A percentile compares a stretch with the other conserved stretches of the same genome.
Evolutionary conservation across 2,329 filamentous ascomycete genomes (phyloP).

Genomic region (Calycina marina): DNA sequence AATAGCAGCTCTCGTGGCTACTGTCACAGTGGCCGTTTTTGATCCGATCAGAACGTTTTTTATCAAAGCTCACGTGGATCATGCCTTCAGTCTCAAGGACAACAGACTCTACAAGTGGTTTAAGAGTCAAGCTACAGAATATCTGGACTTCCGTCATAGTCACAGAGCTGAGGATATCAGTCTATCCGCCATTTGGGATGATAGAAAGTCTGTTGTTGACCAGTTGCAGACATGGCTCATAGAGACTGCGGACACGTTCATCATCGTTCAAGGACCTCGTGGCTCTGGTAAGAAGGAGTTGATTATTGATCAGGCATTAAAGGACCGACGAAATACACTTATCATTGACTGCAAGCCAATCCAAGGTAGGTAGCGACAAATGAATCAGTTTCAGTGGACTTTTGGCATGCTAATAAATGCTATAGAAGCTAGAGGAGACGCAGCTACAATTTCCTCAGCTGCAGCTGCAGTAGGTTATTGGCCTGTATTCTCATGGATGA

Average conservation of each 20-base stretch:
- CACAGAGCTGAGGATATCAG: slow-evolving; percentile 48
- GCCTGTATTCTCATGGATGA: slow-evolving; percentile 92
- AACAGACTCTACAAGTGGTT: slow-evolving; percentile 70
- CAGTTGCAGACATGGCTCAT: slow-evolving; percentile 75
- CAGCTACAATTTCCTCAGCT: slow-evolving; percentile 67
- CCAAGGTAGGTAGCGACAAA: too few relatives aligned
- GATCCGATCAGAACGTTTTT: slow-evolving; percentile 92
- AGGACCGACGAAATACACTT: slow-evolving; percentile 61
- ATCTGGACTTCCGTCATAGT: slow-evolving; percentile 39
- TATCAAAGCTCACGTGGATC: slow-evolving; percentile 74
- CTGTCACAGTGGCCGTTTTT: slow-evolving; percentile 75
- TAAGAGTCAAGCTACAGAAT: slow-evolving; percentile 53
- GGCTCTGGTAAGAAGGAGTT: slow-evolving; percentile 86
- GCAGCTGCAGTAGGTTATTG: slow-evolving; percentile 77
- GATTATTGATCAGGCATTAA: slow-evolving; percentile 70
- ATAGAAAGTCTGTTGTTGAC: slow-evolving; percentile 66
- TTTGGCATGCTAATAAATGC: too few relatives aligned
- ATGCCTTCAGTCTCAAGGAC: slow-evolving; percentile 58
- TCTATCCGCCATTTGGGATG: slow-evolving; percentile 69
- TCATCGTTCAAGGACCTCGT: slow-evolving; percentile 81
- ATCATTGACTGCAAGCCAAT: slow-evolving; percentile 89
- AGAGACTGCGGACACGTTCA: slow-evolving; percentile 81
- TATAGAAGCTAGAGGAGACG: slow-evolving; percentile 84
- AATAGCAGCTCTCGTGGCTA: slow-evolving; percentile 66
- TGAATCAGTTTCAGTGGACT: too few relatives aligned